phyloP scores from a whole-genome alignment of 306 rosid species.

The Comarum palustre region DNA sequence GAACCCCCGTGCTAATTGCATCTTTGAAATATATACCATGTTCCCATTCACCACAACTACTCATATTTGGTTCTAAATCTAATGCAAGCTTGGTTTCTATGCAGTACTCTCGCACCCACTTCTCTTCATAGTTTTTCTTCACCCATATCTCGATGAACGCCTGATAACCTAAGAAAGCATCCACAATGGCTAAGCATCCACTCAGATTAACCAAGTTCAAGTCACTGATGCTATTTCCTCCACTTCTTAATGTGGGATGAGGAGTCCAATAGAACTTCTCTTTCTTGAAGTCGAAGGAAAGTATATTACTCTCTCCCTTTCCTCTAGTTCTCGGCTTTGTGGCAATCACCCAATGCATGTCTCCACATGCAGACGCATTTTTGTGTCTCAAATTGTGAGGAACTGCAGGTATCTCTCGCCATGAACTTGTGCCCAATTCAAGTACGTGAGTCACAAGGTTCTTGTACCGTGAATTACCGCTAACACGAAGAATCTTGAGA shows the following conservation, averaged over 20 bases:
- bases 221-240: not conserved
- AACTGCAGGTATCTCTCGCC: not conserved
- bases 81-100: no score
- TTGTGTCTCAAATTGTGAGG: not conserved
- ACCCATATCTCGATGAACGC: not conserved
- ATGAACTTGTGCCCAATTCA: not conserved
- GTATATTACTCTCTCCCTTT: not conserved
- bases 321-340: not conserved
- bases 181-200: not conserved
- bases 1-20: not conserved
- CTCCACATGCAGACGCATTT: not conserved
- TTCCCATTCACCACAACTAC: conserved; percentile 1
- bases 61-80: not conserved
- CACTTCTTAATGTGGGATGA: not conserved
- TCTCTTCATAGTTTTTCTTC: not conserved
- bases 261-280: not conserved
- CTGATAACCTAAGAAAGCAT: not conserved
- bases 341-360: not conserved
- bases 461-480: not conserved
- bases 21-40: not conserved
- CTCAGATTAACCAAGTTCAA: not conserved
- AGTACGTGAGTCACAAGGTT: not conserved
- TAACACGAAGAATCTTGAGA: not conserved
- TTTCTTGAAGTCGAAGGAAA: conserved; percentile 1
- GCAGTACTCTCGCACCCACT: not conserved